phyloP scores from a whole-genome alignment of 768 basidiomycete genomes.

The Lentinula boryana region DNA sequence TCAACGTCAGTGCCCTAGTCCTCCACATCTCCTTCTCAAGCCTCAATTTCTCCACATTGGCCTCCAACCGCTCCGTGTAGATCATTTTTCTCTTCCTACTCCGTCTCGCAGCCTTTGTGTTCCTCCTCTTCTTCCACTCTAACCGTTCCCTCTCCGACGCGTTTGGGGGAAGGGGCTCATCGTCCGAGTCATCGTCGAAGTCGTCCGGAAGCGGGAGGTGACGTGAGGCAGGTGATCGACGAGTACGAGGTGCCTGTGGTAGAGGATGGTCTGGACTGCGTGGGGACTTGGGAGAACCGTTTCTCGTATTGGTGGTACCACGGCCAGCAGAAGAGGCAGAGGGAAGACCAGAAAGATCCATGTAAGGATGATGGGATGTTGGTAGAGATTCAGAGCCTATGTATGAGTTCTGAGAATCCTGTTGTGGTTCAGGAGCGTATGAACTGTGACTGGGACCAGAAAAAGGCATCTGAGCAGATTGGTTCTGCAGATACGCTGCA shows the following conservation, averaged over 20 bases:
- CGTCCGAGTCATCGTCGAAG: constrained; percentile 49
- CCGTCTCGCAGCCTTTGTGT: constrained; percentile 79
- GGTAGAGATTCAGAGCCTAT: not conserved
- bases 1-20: constrained; percentile 29
- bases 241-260: not conserved
- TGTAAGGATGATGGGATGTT: not conserved
- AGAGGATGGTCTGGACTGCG: not conserved
- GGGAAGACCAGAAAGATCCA: not conserved
- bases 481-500: not conserved
- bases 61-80: constrained; percentile 53
- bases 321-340: not conserved
- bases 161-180: constrained; percentile 32
- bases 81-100: constrained; percentile 61
- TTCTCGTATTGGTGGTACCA: not conserved
- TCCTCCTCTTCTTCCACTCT: constrained; percentile 74
- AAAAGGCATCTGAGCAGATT: not conserved
- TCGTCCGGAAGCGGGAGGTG: constrained; percentile 26
- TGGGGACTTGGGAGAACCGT: not conserved
- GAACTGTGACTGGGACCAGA: not conserved
- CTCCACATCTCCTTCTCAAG: constrained; percentile 50
- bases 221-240: not conserved
- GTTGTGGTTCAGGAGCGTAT: not conserved
- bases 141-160: constrained; percentile 61
- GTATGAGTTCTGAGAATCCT: not conserved
- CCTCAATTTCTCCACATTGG: constrained; percentile 35